These are phyloP conservation scores for Mrakia blollopis DNA, from an alignment of 768 basidiomycete genomes.

Conservation along the genomic window DNA sequence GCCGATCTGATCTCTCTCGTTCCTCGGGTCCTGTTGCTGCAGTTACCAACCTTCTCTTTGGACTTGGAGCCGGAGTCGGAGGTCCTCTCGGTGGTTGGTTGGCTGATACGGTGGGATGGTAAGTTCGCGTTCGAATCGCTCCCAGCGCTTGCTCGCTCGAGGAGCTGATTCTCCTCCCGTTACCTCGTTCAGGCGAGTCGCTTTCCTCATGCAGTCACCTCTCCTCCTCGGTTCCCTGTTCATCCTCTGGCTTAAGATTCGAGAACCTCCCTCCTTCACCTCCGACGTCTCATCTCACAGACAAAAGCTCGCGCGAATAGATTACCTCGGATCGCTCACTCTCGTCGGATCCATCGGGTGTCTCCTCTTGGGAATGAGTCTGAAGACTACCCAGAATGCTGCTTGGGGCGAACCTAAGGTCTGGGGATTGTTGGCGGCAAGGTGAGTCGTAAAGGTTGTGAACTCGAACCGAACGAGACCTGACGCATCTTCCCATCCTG, in stretches of 20 bases:
- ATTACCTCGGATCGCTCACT: slow-evolving; percentile 75
- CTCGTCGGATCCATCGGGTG: slow-evolving; percentile 52
- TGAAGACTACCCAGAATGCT: slow-evolving; percentile 24
- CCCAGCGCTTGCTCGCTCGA: not conserved
- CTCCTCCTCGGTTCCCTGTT: slow-evolving; percentile 65
- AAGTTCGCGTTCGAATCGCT: not conserved
- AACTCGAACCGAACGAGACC: not conserved
- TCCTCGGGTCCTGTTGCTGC: not conserved
- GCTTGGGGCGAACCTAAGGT: slow-evolving; percentile 56
- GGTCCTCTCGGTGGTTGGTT: slow-evolving; percentile 31
- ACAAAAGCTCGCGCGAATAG: slow-evolving; percentile 52
- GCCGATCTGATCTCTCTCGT: not conserved
- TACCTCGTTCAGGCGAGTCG: slow-evolving; percentile 13
- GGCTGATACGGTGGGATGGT: slow-evolving; percentile 30
- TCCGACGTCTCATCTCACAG: not conserved
- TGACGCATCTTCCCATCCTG: not conserved
- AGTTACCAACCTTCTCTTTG: slow-evolving; percentile 31
- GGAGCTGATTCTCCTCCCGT: not conserved
- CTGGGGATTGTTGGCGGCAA: slow-evolving; percentile 54
- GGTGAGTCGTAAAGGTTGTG: slow-evolving; percentile 8
- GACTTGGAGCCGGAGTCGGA: slow-evolving; percentile 30
- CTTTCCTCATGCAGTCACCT: slow-evolving; percentile 56
- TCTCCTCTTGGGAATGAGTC: slow-evolving; percentile 39
- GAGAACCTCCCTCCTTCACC: slow-evolving; percentile 26
- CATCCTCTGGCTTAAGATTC: slow-evolving; percentile 67